These are phyloP conservation scores for Solanum hybrid DNA, from an alignment of 305 asterid genomes.

Conservation along the genomic window DNA sequence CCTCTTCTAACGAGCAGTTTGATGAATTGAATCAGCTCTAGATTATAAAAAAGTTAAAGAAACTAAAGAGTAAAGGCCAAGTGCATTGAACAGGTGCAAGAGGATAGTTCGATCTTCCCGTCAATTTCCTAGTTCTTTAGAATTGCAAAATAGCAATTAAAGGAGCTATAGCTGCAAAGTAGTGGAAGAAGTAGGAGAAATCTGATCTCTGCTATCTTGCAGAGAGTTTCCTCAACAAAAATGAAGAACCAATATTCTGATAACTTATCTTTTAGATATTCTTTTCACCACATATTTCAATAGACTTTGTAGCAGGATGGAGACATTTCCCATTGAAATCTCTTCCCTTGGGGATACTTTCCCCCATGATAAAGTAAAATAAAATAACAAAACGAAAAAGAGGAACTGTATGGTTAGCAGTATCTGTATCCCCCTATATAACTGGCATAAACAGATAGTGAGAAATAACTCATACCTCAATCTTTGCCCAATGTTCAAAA, in stretches of 20 bases:
- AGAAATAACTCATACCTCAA: slow-evolving; percentile 51
- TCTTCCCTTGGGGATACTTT: background rate
- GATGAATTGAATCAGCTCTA: background rate
- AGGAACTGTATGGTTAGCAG: background rate
- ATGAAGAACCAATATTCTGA: background rate
- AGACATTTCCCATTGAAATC: background rate
- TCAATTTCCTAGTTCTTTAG: background rate
- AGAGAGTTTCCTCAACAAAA: background rate
- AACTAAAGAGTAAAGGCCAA: background rate
- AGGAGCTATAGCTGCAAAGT: background rate
- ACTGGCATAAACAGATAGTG: background rate
- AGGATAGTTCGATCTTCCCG: background rate
- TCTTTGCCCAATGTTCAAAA: slow-evolving; percentile 97
- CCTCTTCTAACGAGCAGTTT: background rate
- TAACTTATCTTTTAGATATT: background rate
- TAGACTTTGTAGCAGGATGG: background rate
- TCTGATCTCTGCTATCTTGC: background rate
- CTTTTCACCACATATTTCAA: background rate
- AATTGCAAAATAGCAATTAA: background rate
- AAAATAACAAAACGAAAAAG: background rate
- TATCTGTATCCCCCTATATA: background rate
- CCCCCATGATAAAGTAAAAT: background rate
- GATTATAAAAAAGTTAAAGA: background rate
- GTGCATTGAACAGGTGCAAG: background rate
- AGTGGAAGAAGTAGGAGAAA: background rate